Evolutionary conservation across 192 early-diverging fungal species (phyloP).

Genomic region (Coemansia aciculifera): DNA sequence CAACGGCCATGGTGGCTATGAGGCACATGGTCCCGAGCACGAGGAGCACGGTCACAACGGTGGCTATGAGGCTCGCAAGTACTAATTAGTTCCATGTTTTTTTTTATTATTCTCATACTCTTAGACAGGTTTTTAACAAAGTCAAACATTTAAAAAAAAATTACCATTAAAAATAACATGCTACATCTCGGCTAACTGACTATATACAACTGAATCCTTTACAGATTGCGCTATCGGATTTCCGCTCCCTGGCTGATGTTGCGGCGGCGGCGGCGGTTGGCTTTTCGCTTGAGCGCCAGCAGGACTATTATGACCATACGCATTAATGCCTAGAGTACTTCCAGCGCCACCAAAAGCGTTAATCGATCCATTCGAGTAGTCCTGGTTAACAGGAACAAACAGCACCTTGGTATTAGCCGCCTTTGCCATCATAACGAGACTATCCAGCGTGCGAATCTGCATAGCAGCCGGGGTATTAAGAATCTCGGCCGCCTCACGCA

Average conservation of each 20-base stretch:
- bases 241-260: background rate
- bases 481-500: slow-evolving; percentile 92
- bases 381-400: slow-evolving; percentile 65
- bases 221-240: slow-evolving; percentile 31
- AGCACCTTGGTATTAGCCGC: slow-evolving; percentile 70
- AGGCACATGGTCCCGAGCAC: slow-evolving; percentile 13
- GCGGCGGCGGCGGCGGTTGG: too few relatives aligned
- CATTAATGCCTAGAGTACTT: slow-evolving; percentile 34
- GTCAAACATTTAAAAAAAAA: slow-evolving; percentile 6
- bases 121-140: background rate
- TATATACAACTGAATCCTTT: slow-evolving; percentile 31
- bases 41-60: slow-evolving; percentile 11
- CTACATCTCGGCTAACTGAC: slow-evolving; percentile 35
- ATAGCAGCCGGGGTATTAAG: slow-evolving; percentile 78
- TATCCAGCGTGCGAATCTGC: slow-evolving; percentile 92
- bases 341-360: slow-evolving; percentile 54
- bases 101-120: background rate
- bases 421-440: slow-evolving; percentile 75
- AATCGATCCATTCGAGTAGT: slow-evolving; percentile 48
- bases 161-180: background rate
- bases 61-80: slow-evolving; percentile 8
- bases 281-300: background rate
- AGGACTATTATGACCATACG: slow-evolving; percentile 1
- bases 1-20: slow-evolving; percentile 18
- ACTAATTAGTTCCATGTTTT: background rate